These are phyloP conservation scores for Scedosporium dehoogii DNA, from an alignment of 2,329 filamentous ascomycete species.

Conservation along the genomic window DNA sequence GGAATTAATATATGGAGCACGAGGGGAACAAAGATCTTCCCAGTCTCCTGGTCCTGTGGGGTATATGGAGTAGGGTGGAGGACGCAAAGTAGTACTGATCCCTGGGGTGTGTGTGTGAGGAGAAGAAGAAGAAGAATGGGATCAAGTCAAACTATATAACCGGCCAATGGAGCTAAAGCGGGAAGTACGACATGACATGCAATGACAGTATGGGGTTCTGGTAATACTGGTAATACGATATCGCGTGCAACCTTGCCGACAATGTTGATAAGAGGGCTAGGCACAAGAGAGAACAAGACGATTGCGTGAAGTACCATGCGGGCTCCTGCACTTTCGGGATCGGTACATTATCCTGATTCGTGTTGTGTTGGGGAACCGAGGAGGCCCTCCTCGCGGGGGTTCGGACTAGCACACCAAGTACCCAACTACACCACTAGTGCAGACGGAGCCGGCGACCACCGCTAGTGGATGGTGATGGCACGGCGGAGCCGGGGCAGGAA, in stretches of 20 bases:
- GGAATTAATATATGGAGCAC: neutral
- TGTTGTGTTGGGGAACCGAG: neutral
- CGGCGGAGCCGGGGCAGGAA: neutral
- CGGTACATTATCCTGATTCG: constrained; percentile 1
- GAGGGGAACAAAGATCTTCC: neutral
- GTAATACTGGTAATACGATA: neutral
- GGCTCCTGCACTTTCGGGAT: neutral
- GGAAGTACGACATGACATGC: neutral
- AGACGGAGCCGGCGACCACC: neutral
- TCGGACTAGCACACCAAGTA: neutral
- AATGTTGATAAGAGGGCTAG: neutral
- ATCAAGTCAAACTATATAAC: neutral
- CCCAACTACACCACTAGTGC: too few relatives aligned
- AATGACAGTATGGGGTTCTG: neutral
- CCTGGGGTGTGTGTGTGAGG: neutral
- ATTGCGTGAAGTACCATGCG: neutral
- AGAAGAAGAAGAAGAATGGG: neutral
- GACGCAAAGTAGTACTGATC: neutral
- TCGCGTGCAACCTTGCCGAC: neutral
- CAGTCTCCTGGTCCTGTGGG: neutral
- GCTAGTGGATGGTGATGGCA: neutral
- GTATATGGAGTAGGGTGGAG: neutral
- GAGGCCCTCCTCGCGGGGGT: neutral
- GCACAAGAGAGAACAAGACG: neutral
- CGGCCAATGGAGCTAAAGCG: neutral